Base-by-base conservation (phyloP, 2,329 filamentous ascomycete species). In the Alternaria metachromatica region DNA sequence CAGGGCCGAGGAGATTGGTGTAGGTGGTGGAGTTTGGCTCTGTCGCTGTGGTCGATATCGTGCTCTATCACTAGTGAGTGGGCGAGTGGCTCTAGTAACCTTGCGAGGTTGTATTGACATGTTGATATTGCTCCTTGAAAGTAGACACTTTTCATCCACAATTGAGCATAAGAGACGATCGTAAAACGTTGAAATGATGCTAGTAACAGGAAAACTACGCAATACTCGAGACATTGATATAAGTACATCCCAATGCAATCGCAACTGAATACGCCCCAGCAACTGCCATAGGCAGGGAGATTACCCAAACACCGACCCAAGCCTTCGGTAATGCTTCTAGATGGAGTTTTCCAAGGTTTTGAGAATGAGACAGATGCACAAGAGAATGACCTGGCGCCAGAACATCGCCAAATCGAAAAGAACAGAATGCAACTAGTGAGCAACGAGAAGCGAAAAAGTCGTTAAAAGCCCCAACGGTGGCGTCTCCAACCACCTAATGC, bases 221-320 rank as follows among this genome's bases (percentile, higher is more conserved):
- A 43, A 53, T 45, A 41, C 8, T 53, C 43, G 48, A 23, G 26
- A 53, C n/a, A 41, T 9, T 5, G 5, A 44, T 51, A 51, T 13
- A 51, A 23, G 13, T 50, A 51, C 45, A 44, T 18, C n/a, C 41
- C 26, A 30, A 10, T 44, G n/a, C 26, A 57, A 57, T 12, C 28
- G 28, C 20, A 49, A 44, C 12, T 21, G 23, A 60, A 23, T 13
- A 33, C n/a, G 10, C 51, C 53, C 37, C 53, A 43, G 23, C 41
- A 43, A 53, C 51, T 63, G 61, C 61, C 61, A 63, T 63, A 23
- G 57, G 61, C 61, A 63, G 61, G 21, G 12, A 21, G 43, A 46
- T 60, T 54, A 59, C 48, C 53, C 48, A 44, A 63, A 63, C 61
- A 50, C 33, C 61, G 33, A 48, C 30, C 55, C 54, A 46, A 21